Evolutionary conservation across 371 early-diverging fungal species (phyloP), one percentile per base, ranked within the genome.

Genomic region (Mucor piriformis): DNA sequence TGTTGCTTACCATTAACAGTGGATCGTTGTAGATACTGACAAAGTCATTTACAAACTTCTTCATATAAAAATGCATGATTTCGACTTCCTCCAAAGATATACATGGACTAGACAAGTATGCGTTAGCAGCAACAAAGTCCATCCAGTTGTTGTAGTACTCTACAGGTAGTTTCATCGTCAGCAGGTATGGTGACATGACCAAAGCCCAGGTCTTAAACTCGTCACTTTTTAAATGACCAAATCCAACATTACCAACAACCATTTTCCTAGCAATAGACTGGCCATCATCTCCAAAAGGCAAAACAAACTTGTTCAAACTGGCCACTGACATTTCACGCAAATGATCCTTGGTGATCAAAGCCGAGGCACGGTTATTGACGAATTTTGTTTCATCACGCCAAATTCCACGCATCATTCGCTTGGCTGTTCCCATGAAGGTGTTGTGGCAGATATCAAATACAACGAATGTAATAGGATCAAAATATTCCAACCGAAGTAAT

Each of bases 401-500:
- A 20, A 23, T 23, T 1, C 5, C 8, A 4, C 8, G 0, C 29
- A 33, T 12, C 50, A 50, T 48, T 16, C 57, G 23, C 20, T 57
- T 52, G 2, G 58, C 40, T 7, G 48, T 44, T 16, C 55, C 55
- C 16, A 54, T 35, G 25, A 50, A 57, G 12, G 50, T 18, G 24
- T 61, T 55, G 43, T 66, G 67, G 53, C 57, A 57, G 2, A 46
- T 35, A 38, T 66, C 67, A 27, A 65, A 37, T 15, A 35, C 37
- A 27, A 37, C 55, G 24, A 7, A 54, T 2, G 54, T 49, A 34
- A 52, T 46, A 8, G 46, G n/a, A 42, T 66, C 61, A 54, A 66
- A 61, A 18, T 66, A 58, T 8, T 25, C 48, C 3, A 66, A 34
- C 2, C 50, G 4, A 37, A 57, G 58, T 6, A 61, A 40, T 13